A percentile compares a stretch with the other conserved stretches of the same genome.
Evolutionary conservation across 306 rosid species (phyloP).

Genomic region (Oxytropis ochrocephala): DNA sequence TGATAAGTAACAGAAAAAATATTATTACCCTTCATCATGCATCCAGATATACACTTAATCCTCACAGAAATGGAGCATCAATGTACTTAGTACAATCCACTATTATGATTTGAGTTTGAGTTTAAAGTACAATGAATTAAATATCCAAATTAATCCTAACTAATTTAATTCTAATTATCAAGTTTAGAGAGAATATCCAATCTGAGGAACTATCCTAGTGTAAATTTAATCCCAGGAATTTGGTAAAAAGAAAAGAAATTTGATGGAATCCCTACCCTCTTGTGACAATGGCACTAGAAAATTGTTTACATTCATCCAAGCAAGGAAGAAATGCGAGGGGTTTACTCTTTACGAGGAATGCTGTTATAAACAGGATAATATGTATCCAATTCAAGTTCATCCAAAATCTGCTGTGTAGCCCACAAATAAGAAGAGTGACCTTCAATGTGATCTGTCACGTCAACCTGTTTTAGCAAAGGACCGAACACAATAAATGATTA

Average conservation of each 20-base stretch:
- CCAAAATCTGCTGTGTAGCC: conserved; percentile 62
- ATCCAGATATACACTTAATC: too few species aligned
- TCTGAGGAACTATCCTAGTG: not conserved
- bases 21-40: too few species aligned
- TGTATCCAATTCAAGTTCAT: conserved; percentile 58
- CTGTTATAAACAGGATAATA: conserved; percentile 63
- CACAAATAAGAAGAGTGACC: conserved; percentile 92
- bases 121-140: not conserved
- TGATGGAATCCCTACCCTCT: not conserved
- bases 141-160: not conserved
- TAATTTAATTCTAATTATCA: not conserved
- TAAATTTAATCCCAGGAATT: not conserved
- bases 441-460: conserved; percentile 61
- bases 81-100: too few species aligned
- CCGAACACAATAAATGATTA: not conserved
- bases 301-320: not conserved
- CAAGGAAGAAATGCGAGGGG: not conserved
- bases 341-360: conserved; percentile 14
- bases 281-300: not conserved
- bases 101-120: not conserved
- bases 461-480: conserved; percentile 48
- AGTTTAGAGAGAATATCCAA: not conserved
- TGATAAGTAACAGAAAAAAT: too few species aligned
- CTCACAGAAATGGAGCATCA: too few species aligned
- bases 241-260: not conserved